Evolutionary conservation across 2,329 filamentous ascomycete genomes (phyloP).

Genomic region (Pseudonectria foliicola): DNA sequence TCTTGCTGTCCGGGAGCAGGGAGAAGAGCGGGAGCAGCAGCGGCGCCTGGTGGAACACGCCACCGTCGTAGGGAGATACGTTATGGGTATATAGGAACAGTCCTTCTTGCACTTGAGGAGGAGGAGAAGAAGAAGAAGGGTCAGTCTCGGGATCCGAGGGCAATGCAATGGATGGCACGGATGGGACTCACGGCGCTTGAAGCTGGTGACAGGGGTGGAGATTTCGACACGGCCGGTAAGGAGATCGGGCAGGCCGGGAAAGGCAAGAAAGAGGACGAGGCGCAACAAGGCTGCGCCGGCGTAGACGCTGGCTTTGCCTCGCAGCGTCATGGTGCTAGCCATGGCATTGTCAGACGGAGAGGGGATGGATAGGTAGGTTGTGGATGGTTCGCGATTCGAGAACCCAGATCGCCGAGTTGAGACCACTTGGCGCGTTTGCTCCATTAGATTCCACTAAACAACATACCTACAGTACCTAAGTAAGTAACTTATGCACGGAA

Average conservation of each 20-base stretch:
- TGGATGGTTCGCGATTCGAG: constrained; percentile 14
- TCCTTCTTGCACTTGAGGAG: constrained; percentile 65
- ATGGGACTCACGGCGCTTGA: constrained; percentile 79
- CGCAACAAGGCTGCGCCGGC: constrained; percentile 69
- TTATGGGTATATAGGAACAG: constrained; percentile 94
- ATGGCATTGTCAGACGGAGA: constrained; percentile 25
- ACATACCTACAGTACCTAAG: too few relatives aligned
- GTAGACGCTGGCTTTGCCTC: constrained; percentile 53
- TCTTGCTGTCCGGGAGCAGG: constrained; percentile 64
- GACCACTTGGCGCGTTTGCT: constrained; percentile 27
- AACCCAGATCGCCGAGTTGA: constrained; percentile 19
- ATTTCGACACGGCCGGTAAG: constrained; percentile 90
- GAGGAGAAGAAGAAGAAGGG: neutral
- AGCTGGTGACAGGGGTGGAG: constrained; percentile 94
- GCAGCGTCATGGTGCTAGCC: constrained; percentile 32
- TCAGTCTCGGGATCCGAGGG: neutral
- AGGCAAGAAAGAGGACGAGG: constrained; percentile 69
- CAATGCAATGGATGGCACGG: neutral
- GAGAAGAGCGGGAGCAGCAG: constrained; percentile 88
- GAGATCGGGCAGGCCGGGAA: constrained; percentile 76
- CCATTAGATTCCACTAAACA: too few relatives aligned
- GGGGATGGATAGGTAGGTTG: too few relatives aligned
- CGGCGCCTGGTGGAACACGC: constrained; percentile 75
- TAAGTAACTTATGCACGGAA: too few relatives aligned
- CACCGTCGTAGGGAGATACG: constrained; percentile 94